A percentile compares a stretch with the other conserved stretches of the same genome.
These are phyloP conservation scores for Cutaneotrichosporon sp. DNA, from an alignment of 1,284 basidiomycete species.

Conservation along the genomic window DNA sequence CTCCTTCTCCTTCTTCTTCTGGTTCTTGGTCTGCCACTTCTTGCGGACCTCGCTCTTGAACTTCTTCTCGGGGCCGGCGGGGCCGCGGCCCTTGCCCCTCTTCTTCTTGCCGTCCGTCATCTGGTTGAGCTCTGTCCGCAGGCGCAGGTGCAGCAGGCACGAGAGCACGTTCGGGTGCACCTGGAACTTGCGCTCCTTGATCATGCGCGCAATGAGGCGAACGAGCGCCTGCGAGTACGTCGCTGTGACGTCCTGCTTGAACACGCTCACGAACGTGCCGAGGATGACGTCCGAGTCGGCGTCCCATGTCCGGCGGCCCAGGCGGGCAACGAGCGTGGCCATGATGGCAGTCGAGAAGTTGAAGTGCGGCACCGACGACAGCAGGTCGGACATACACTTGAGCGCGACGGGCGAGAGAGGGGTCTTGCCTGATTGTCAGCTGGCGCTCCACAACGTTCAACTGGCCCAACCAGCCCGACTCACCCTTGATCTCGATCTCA, in stretches of 20 bases:
- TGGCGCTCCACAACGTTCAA: neutral
- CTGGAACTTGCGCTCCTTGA: slow-evolving; percentile 88
- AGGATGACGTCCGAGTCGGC: slow-evolving; percentile 81
- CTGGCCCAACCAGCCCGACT: slow-evolving; percentile 28
- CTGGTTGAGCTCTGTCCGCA: slow-evolving; percentile 76
- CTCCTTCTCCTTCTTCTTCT: slow-evolving; percentile 75
- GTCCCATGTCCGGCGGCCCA: slow-evolving; percentile 88
- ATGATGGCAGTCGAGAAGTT: slow-evolving; percentile 96
- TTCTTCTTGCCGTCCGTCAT: slow-evolving; percentile 58
- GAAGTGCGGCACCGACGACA: slow-evolving; percentile 87
- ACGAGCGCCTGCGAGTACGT: slow-evolving; percentile 83
- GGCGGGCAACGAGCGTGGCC: slow-evolving; percentile 75
- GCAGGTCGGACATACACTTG: slow-evolving; percentile 82
- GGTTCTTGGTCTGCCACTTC: slow-evolving; percentile 82
- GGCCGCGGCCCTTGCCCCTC: slow-evolving; percentile 60
- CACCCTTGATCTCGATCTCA: slow-evolving; percentile 84
- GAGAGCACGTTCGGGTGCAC: slow-evolving; percentile 87
- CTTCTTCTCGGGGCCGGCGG: slow-evolving; percentile 58
- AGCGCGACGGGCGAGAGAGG: slow-evolving; percentile 72
- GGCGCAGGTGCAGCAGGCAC: slow-evolving; percentile 79
- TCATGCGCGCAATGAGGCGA: slow-evolving; percentile 89
- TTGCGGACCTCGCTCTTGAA: slow-evolving; percentile 65
- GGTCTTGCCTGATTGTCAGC: slow-evolving; percentile 63
- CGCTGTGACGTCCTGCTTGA: slow-evolving; percentile 77
- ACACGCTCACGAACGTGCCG: slow-evolving; percentile 74